phyloP scores from a whole-genome alignment of 179 eudicot species.

The Beta lomatogona region DNA sequence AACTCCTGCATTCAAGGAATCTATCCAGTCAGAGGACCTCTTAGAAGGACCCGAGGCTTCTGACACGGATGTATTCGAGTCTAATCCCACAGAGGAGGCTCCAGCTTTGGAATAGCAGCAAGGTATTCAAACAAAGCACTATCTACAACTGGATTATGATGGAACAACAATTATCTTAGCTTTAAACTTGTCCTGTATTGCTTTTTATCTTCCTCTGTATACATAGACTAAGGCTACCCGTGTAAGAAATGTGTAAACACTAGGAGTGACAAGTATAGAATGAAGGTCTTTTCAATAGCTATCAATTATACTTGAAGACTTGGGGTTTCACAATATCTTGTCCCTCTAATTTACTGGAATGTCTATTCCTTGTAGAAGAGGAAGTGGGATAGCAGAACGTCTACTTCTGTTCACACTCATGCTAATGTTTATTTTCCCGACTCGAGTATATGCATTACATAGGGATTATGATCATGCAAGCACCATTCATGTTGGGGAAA shows the following conservation, averaged over 20 bases:
- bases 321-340: neutral
- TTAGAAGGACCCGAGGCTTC: conserved; percentile 81
- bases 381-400: neutral
- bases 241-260: conserved; percentile 27
- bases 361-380: neutral
- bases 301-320: neutral
- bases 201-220: conserved; percentile 18
- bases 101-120: conserved; percentile 77
- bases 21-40: conserved; percentile 69
- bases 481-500: neutral
- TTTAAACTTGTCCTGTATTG: conserved; percentile 5
- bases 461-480: neutral
- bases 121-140: conserved; percentile 1
- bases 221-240: conserved; percentile 14
- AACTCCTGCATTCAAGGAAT: conserved; percentile 87
- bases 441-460: neutral
- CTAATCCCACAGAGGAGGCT: conserved; percentile 95
- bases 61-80: conserved; percentile 83
- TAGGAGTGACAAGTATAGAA: conserved; percentile 17
- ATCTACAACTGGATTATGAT: neutral
- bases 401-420: neutral
- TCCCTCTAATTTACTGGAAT: neutral
- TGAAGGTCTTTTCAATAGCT: conserved; percentile 15
- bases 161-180: conserved; percentile 9
- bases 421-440: neutral